Evolutionary conservation across 495 filamentous ascomycete genomes (phyloP), one percentile per base, ranked within the genome.

Genomic region (Xylaria intraflava): DNA sequence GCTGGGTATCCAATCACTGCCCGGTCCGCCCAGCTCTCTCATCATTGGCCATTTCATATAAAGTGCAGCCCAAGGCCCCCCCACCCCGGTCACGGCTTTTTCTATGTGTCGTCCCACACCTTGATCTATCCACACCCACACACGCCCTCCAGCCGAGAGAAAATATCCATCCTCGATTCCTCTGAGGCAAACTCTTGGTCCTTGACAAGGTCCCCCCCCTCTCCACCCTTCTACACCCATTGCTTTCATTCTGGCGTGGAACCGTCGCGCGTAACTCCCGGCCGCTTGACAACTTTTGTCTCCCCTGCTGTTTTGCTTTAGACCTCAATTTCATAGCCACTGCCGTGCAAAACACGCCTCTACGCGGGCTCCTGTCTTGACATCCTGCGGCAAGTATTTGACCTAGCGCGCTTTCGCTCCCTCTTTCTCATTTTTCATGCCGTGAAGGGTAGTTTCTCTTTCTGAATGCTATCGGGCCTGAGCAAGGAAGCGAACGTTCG

Each of bases 31-130:
- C 30, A 42, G 62, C 65, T 44, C 46, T 22, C 53, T 61, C 56
- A 59, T 62, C 62, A 76, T 76, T 77, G 74, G 74, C 55, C 68
- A 68, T 49, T 70, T 73, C 70, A 73, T 74, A 63, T 73, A 72
- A 68, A 62, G 61, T 65, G 61, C 41, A 40, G 47, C 23, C 30
- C 23, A 46, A 27, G 29, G 29, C 10, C 9, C 44, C 51, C 57
- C 63, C 56, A 56, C 55, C n/a, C n/a, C n/a, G n/a, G 63, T 61
- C 72, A 67, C 65, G 66, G 69, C 72, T n/a, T 71, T 64, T 69
- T 58, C 65, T 65, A 70, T 71, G 69, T 69, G 62, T 59, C 66
- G 71, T 72, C 62, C 65, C 66, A 69, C 69, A 69, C 63, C 62
- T 64, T 70, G 69, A 66, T 72, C 65, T 63, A 67, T 65, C 57